Evolutionary conservation across 1,139 yeast genomes (phyloP), one percentile per base, ranked within the genome.

Genomic region (Pichia sp.): DNA sequence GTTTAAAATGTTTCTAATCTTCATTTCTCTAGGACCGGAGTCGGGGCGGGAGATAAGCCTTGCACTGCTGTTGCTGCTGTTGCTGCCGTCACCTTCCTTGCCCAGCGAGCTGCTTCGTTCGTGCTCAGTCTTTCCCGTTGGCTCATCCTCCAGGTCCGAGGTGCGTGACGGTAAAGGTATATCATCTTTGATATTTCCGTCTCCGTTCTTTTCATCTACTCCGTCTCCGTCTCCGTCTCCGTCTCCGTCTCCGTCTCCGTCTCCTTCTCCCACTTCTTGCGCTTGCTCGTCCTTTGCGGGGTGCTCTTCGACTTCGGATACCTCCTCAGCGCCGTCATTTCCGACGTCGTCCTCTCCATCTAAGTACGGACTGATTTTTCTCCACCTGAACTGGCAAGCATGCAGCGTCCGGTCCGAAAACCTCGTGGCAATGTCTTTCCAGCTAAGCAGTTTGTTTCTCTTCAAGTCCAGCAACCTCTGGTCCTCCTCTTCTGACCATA

Each of bases 371-470:
- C 54, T 46, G 1, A 59, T 57, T 38, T 59, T 59, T 13, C 60
- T 54, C 61, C 61, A 59, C 50, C 62, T 56, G 26, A 58, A 59
- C 31, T 59, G 62, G 49, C 61, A 59, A 1, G 62, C 62, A 46
- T 59, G 61, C 46, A 58, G 31, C 1, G 62, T 59, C 19, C 62
- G 36, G 34, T 55, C 55, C 2, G 56, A 45, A 34, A 59, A 59
- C 34, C 47, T 45, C 2, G 47, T 6, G 3, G 61, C 59, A 32
- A 59, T 59, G 11, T 55, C 60, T 34, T 56, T 58, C 62, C 62
- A 59, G 43, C 56, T 53, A 16, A 59, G 23, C 5, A 47, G 13
- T 47, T 53, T 46, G 36, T 53, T 52, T 5, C 50, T 45, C 31
- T 57, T 58, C 15, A 52, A 43, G 40, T 58, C 60, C 40, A 53